Evolutionary conservation across 345 rosid species (phyloP).

Genomic region (Lepidium sativum): DNA sequence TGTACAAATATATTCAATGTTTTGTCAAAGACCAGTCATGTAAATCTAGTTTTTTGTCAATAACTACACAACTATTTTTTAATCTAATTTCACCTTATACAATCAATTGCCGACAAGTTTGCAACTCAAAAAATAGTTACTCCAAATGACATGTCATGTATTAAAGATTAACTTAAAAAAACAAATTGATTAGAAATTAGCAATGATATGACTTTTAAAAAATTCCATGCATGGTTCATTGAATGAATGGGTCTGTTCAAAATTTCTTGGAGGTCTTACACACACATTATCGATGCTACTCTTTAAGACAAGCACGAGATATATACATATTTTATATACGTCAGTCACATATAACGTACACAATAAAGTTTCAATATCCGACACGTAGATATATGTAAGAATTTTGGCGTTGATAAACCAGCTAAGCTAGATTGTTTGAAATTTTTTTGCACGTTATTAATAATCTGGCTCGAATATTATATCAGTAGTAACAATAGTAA

Average conservation of each 20-base stretch:
- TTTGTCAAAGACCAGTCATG: conserved; percentile 3
- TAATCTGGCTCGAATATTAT: background rate
- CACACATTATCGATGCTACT: conserved; percentile 11
- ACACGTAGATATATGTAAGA: background rate
- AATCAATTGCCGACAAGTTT: conserved; percentile 2
- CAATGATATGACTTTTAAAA: background rate
- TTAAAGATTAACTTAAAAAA: too few species aligned
- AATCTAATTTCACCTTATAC: too few species aligned
- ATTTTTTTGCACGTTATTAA: conserved; percentile 12
- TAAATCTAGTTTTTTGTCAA: conserved; percentile 17
- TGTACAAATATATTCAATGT: background rate
- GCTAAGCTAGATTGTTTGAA: background rate
- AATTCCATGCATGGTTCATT: background rate
- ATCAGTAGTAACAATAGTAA: background rate
- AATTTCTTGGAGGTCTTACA: background rate
- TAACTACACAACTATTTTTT: too few species aligned
- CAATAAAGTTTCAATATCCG: background rate
- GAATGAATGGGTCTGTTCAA: background rate
- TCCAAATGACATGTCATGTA: too few species aligned
- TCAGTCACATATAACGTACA: background rate
- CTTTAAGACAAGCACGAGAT: conserved; percentile 7
- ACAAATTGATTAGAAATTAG: too few species aligned
- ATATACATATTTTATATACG: background rate
- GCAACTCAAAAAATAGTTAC: background rate
- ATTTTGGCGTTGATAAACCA: too few species aligned